Evolutionary conservation across 352 stramenopile genomes (phyloP), one percentile per base, ranked within the genome.

Genomic region (Phytophthora meadii): DNA sequence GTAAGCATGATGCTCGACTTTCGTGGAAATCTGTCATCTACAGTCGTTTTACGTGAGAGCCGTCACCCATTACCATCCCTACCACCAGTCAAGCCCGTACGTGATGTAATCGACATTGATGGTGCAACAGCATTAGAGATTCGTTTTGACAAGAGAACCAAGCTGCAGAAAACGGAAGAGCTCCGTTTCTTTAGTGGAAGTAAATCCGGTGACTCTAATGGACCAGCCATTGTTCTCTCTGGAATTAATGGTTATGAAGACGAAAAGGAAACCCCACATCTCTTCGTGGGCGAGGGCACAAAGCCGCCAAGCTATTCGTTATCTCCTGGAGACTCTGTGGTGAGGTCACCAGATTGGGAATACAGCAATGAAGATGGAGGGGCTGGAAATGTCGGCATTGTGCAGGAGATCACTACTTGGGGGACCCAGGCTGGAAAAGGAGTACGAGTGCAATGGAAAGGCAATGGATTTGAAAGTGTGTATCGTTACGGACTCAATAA

Each of bases 361-460:
- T 93, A 92, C 53, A 84, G 61, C 3, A 65, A 92, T 28, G 87
- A 94, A 78, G 87, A 93, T 50, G 87, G 87, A 30, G 81, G 79
- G 6, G 24, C 68, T 19, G 87, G 87, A n/a, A 79, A 69, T 41
- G 27, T 89, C 8, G 87, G 87, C 19, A 59, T 77, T 32, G 76
- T 92, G 2, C 49, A 85, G 56, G 79, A 86, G 14, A 57, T 90
- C 15, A 85, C 82, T 36, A 15, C 70, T 1, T 94, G 86, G 86
- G 61, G 64, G 2, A 53, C 54, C 2, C 71, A 84, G 19, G 79
- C 61, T 17, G 82, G 83, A 8, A 77, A 82, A 28, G 87, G 76
- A 17, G 69, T 93, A 11, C 77, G 82, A 7, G 80, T 94, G 2
- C 63, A 66, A 27, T 94, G 87, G 87, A 50, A 72, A 40, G 45